These are phyloP conservation scores for Trametes coccinea DNA, from an alignment of 768 basidiomycete species.

Conservation along the genomic window DNA sequence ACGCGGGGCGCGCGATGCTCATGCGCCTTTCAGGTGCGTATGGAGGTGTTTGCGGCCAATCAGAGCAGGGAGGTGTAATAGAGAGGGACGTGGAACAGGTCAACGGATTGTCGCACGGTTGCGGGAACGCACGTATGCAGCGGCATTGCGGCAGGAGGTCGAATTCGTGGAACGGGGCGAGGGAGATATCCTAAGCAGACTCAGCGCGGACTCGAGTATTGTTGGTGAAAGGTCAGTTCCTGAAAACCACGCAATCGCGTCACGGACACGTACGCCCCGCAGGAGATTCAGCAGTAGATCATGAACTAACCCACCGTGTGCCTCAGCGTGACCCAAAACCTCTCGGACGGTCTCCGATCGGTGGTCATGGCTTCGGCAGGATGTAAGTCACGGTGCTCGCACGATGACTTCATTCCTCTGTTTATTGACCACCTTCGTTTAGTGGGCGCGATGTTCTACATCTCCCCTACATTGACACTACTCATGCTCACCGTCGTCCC, in stretches of 20 bases:
- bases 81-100: conserved; percentile 37
- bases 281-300: not conserved
- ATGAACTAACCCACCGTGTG: conserved; percentile 1
- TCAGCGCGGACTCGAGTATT: conserved; percentile 90
- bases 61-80: not conserved
- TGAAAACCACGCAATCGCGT: not conserved
- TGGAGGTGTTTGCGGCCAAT: not conserved
- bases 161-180: conserved; percentile 92
- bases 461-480: conserved; percentile 83
- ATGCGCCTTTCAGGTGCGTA: conserved; percentile 81
- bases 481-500: conserved; percentile 94
- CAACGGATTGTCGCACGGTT: conserved; percentile 90
- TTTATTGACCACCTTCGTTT: not conserved
- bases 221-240: conserved; percentile 83
- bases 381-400: conserved; percentile 48
- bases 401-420: not conserved
- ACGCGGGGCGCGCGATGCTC: conserved; percentile 77
- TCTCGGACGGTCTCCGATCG: conserved; percentile 80
- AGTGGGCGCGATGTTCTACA: conserved; percentile 96
- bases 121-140: conserved; percentile 78
- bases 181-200: conserved; percentile 88
- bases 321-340: conserved; percentile 71
- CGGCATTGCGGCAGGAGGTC: conserved; percentile 87
- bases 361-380: conserved; percentile 94
- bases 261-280: not conserved